phyloP scores from a whole-genome alignment of 2,329 filamentous ascomycete genomes.

The Aspergillus felis region DNA sequence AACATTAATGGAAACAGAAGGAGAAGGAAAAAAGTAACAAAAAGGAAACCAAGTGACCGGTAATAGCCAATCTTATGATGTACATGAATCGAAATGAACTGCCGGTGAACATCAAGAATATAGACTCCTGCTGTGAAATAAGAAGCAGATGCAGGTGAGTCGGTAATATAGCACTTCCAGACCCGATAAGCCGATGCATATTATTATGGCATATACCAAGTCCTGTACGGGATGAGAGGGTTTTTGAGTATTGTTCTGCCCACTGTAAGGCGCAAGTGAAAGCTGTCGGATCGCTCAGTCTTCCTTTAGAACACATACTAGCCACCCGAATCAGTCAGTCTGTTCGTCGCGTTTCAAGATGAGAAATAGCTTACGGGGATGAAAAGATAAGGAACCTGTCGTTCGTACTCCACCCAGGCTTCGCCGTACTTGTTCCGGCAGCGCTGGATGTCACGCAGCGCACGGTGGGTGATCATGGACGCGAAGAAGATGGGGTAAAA shows the following conservation, averaged over 20 bases:
- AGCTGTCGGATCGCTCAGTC: background rate
- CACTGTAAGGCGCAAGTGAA: background rate
- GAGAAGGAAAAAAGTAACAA: slow-evolving; percentile 1
- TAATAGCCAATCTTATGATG: slow-evolving; percentile 20
- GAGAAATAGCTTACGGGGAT: slow-evolving; percentile 57
- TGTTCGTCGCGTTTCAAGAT: background rate
- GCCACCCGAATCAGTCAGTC: background rate
- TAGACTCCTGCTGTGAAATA: background rate
- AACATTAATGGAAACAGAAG: background rate
- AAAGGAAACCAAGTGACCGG: slow-evolving; percentile 1
- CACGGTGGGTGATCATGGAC: slow-evolving; percentile 75
- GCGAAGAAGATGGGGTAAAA: slow-evolving; percentile 83
- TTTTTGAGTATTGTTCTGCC: background rate
- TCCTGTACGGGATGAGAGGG: background rate
- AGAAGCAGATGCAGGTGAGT: background rate
- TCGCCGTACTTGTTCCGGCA: slow-evolving; percentile 77
- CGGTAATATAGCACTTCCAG: background rate
- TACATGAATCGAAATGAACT: slow-evolving; percentile 20
- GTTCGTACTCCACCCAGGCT: slow-evolving; percentile 77
- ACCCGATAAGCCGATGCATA: background rate
- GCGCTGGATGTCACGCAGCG: slow-evolving; percentile 68
- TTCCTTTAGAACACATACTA: slow-evolving; percentile 32
- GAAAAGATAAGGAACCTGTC: slow-evolving; percentile 75
- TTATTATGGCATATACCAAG: slow-evolving; percentile 1
- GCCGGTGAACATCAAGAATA: background rate